A percentile compares a stretch with the other conserved stretches of the same genome.
Evolutionary conservation across 306 rosid species (phyloP).

Genomic region (Lathyrus oleraceus): DNA sequence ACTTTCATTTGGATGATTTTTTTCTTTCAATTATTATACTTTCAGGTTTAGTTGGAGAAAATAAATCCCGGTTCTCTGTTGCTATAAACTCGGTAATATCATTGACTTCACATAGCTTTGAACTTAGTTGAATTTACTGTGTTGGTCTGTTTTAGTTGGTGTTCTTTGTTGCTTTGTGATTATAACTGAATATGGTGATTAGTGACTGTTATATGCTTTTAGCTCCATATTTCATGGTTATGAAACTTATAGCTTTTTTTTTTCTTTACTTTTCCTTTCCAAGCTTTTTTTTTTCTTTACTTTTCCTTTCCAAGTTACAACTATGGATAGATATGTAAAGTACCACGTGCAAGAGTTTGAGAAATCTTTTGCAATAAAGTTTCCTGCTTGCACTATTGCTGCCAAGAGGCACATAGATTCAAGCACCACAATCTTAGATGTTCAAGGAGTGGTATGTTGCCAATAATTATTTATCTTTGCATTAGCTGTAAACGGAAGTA

Average conservation of each 20-base stretch:
- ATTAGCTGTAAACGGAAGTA: no score
- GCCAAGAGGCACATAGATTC: no score
- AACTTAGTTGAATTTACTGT: constrained; percentile 28
- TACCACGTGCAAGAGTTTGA: constrained; percentile 96
- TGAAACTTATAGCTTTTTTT: no score
- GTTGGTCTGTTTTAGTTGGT: constrained; percentile 11
- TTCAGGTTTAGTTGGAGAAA: constrained; percentile 71
- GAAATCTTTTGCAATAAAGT: constrained; percentile 76
- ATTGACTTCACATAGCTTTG: constrained; percentile 10
- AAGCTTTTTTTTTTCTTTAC: no score
- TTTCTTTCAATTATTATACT: constrained; percentile 26
- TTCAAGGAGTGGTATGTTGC: no score
- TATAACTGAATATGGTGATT: no score
- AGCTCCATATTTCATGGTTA: no score
- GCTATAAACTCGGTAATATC: constrained; percentile 80
- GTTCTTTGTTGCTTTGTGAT: neutral
- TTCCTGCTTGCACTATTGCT: constrained; percentile 98
- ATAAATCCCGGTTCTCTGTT: constrained; percentile 55
- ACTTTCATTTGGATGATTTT: neutral
- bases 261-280: no score
- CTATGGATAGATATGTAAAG: constrained; percentile 83
- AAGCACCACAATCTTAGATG: no score
- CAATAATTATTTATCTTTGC: no score
- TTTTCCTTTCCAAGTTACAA: constrained; percentile 92
- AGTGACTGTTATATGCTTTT: no score